Base-by-base conservation (phyloP, 2,329 filamentous ascomycete species). In the Sordariomycetes sp. region DNA sequence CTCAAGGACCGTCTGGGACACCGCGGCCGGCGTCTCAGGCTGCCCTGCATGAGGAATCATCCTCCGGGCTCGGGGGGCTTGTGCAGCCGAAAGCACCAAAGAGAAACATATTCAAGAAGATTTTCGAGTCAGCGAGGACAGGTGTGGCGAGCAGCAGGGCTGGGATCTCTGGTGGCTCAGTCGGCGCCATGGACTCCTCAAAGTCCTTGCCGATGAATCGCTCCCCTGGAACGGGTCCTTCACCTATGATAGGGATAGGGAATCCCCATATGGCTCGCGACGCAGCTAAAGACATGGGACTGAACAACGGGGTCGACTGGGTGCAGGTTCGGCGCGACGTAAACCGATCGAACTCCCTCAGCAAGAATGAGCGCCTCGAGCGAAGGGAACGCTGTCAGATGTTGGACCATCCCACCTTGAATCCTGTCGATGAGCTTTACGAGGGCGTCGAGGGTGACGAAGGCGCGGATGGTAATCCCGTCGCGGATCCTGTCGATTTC, bases 311-410 rank as follows among this genome's bases (percentile, higher is more conserved):
- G 9, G 72, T 84, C 11, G 90, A 96, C 54, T 98, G 92, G 88
- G 87, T 98, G n/a, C 88, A 96, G 54, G 87, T 96, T 16, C 82
- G 92, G 23, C 78, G 92, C 30, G 93, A 98, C 57, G 82, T 98
- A 30, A 96, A 98, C 56, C 76, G 92, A 23, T 94, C 90, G 4
- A 96, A 94, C 51, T 92, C 90, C 0, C 68, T 95, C 24, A 94
- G 88, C 57, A 81, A 79, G 40, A 92, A 90, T 43, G 92, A 98
- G 61, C 75, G 81, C 15, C 70, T 78, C 25, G 92, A 98, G 53
- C 71, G 90, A 35, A 80, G 76, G 28, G 90, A 98, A 48, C 75
- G 90, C 35, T 95, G 88, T 50, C 82, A 94, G 50, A 92, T 96
- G 85, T 78, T 95, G 64, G 88, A 95, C 44, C 79, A 93, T 42